Evolutionary conservation across 2,329 filamentous ascomycete species (phyloP).

Genomic region (Plectosphaerella plurivora): DNA sequence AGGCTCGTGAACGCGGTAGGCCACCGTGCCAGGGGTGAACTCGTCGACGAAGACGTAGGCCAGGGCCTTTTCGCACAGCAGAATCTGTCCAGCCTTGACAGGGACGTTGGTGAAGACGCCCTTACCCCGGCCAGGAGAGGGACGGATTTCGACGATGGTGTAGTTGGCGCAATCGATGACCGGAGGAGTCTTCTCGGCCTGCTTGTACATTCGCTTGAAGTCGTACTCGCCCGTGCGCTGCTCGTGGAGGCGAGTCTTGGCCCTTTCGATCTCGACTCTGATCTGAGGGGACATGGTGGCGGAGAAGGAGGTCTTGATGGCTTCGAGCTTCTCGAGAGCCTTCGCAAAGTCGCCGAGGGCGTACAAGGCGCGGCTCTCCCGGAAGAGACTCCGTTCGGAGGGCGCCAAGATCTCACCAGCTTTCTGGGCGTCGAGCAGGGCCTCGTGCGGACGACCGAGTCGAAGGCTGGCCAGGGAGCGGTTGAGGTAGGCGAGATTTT

Average conservation of each 20-base stretch:
- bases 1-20: no score
- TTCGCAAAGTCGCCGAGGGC: conserved; percentile 29
- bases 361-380: conserved; percentile 40
- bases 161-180: conserved; percentile 44
- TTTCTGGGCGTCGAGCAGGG: conserved; percentile 21
- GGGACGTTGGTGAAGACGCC: conserved; percentile 45
- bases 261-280: conserved; percentile 20
- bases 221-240: conserved; percentile 31
- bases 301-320: conserved; percentile 26
- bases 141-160: conserved; percentile 33
- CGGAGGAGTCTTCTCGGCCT: conserved; percentile 30
- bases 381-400: conserved; percentile 38
- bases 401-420: conserved; percentile 9
- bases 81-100: conserved; percentile 43
- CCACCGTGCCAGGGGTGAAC: no score
- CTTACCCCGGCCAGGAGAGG: conserved; percentile 34
- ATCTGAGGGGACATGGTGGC: conserved; percentile 22
- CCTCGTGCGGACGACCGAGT: conserved; percentile 20
- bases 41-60: conserved; percentile 27
- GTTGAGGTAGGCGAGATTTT: conserved; percentile 26
- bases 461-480: conserved; percentile 28
- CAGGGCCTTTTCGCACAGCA: conserved; percentile 55
- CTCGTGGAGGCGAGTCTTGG: conserved; percentile 28
- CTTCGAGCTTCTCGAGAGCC: conserved; percentile 27
- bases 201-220: conserved; percentile 29